Conservation (phyloP, 1,284 basidiomycete genomes). For the Boletus smithii region DNA sequence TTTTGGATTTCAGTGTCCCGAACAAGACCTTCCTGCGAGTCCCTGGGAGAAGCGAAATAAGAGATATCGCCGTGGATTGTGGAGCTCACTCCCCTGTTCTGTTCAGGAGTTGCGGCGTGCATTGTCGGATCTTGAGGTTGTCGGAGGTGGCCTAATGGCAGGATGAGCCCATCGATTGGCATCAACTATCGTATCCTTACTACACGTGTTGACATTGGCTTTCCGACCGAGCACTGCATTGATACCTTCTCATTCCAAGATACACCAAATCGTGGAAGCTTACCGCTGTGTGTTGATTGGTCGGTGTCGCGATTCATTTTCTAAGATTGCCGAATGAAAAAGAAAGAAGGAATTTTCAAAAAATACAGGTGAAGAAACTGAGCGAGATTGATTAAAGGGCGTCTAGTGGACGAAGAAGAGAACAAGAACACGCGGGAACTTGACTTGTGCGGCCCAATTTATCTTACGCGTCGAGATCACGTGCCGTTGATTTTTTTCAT, state of each 20-base stretch:
- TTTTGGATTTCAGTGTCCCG: slow-evolving; percentile 3
- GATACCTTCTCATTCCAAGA: neutral
- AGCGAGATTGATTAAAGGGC: slow-evolving; percentile 17
- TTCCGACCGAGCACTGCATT: neutral
- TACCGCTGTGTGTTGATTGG: slow-evolving; percentile 14
- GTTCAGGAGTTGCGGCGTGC: neutral
- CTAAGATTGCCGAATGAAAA: neutral
- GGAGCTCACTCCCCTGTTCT: slow-evolving; percentile 11
- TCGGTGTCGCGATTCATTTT: slow-evolving; percentile 30
- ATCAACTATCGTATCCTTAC: slow-evolving; percentile 11
- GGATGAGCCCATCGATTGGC: slow-evolving; percentile 5
- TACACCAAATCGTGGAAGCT: slow-evolving; percentile 4
- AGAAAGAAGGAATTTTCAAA: neutral
- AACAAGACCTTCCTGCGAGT: slow-evolving; percentile 3
- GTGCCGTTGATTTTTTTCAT: slow-evolving; percentile 28
- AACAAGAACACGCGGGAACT: slow-evolving; percentile 26
- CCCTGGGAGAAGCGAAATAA: slow-evolving; percentile 19
- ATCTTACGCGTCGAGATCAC: slow-evolving; percentile 35
- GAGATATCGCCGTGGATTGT: neutral
- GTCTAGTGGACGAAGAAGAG: slow-evolving; percentile 12
- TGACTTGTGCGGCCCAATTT: slow-evolving; percentile 30
- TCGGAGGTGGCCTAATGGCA: slow-evolving; percentile 14
- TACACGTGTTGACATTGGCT: slow-evolving; percentile 9
- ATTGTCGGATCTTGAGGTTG: slow-evolving; percentile 9
- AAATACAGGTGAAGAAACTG: slow-evolving; percentile 4